Conservation (phyloP, 1,284 basidiomycete genomes). For the Paramarasmius palmivorus region DNA sequence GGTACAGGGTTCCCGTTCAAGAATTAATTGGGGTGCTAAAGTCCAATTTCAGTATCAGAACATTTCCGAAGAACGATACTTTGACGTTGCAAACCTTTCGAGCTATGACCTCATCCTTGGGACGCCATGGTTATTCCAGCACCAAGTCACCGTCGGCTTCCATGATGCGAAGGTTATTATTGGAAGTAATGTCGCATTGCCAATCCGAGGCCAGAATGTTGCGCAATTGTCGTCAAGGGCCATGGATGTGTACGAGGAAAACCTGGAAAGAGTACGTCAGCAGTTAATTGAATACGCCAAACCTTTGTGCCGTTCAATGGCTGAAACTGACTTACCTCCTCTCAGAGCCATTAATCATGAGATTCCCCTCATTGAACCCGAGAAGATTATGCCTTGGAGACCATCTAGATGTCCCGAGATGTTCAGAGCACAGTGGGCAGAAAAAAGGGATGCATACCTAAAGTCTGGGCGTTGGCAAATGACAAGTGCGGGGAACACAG, state of each 20-base stretch:
- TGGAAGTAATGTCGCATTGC: neutral
- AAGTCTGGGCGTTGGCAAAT: slow-evolving; percentile 25
- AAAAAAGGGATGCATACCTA: slow-evolving; percentile 26
- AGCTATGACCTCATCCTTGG: slow-evolving; percentile 27
- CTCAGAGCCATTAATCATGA: slow-evolving; percentile 30
- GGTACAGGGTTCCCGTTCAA: slow-evolving; percentile 19
- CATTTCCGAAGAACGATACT: slow-evolving; percentile 15
- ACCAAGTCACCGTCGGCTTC: slow-evolving; percentile 17
- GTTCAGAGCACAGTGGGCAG: slow-evolving; percentile 20
- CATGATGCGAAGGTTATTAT: slow-evolving; percentile 15
- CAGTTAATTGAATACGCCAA: slow-evolving; percentile 15
- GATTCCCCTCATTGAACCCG: slow-evolving; percentile 29
- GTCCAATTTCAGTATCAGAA: slow-evolving; percentile 23
- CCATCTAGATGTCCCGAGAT: slow-evolving; percentile 26
- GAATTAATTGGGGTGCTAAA: slow-evolving; percentile 5
- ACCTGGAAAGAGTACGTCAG: slow-evolving; percentile 6
- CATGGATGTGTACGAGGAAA: slow-evolving; percentile 6
- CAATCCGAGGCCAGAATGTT: slow-evolving; percentile 14
- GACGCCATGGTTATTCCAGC: slow-evolving; percentile 27
- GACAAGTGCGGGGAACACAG: slow-evolving; percentile 21
- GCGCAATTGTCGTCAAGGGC: neutral
- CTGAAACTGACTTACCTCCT: slow-evolving; percentile 26
- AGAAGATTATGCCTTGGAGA: slow-evolving; percentile 23
- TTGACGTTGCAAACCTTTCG: slow-evolving; percentile 24
- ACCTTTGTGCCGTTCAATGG: slow-evolving; percentile 20